Evolutionary conservation across 148 eudicot genomes (phyloP).

Genomic region (Fallopia convolvulus): DNA sequence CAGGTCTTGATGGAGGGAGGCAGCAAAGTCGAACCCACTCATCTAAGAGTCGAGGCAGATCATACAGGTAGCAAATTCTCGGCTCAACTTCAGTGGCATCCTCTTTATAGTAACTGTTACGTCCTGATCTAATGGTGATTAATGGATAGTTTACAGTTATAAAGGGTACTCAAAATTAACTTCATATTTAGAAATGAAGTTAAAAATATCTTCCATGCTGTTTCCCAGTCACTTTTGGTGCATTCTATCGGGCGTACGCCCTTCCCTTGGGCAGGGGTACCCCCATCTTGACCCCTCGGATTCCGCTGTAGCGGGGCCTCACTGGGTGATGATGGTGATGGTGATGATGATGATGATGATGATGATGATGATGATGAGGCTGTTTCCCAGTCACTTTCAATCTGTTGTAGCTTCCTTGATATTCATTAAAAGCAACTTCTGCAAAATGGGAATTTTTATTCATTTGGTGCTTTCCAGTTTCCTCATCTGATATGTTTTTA

Average conservation of each 20-base stretch:
- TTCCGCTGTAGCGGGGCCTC: too few species aligned
- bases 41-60: constrained; percentile 18
- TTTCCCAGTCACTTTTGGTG: neutral
- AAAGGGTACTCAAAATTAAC: neutral
- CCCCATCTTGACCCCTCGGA: too few species aligned
- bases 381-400: neutral
- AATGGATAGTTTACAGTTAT: neutral
- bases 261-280: too few species aligned
- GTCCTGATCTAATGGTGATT: neutral
- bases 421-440: neutral
- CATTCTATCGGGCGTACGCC: too few species aligned
- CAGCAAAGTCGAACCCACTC: constrained; percentile 17
- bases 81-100: neutral
- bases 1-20: constrained; percentile 31
- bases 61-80: constrained; percentile 22
- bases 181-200: neutral
- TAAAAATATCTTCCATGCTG: neutral
- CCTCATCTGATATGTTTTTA: neutral
- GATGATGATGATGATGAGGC: too few species aligned
- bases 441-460: neutral
- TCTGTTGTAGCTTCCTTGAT: neutral
- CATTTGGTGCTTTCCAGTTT: neutral
- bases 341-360: too few species aligned
- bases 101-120: neutral
- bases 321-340: too few species aligned